Conservation (phyloP, 2,329 filamentous ascomycete species). For the Amauroascus niger region DNA sequence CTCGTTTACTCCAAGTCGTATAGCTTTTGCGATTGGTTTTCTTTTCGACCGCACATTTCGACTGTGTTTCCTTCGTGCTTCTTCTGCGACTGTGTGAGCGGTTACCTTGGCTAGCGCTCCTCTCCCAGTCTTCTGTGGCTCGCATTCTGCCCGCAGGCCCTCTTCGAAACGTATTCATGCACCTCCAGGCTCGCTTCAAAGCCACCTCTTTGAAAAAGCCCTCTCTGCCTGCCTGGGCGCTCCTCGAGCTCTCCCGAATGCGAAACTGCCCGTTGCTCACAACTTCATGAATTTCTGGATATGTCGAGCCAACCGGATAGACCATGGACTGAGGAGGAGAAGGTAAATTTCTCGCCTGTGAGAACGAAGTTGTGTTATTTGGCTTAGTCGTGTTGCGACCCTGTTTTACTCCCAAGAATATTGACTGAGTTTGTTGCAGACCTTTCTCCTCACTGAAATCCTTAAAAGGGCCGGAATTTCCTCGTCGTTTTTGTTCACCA, state of each 20-base stretch:
- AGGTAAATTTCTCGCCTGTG: slow-evolving; percentile 26
- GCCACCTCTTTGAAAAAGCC: not conserved
- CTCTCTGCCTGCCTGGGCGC: not conserved
- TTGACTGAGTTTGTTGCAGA: slow-evolving; percentile 22
- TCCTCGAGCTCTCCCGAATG: slow-evolving; percentile 5
- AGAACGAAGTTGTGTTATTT: not conserved
- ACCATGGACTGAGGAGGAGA: slow-evolving; percentile 40
- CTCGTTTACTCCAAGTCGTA: slow-evolving; percentile 13
- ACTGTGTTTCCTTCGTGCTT: not conserved
- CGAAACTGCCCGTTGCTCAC: slow-evolving; percentile 3
- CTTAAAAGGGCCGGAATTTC: slow-evolving; percentile 31
- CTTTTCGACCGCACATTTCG: not conserved
- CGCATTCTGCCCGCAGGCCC: not conserved
- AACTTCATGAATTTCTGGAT: slow-evolving; percentile 24
- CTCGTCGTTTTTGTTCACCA: slow-evolving; percentile 30
- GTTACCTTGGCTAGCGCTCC: not conserved
- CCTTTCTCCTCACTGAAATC: slow-evolving; percentile 35
- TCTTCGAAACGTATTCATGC: not conserved
- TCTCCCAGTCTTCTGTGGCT: not conserved
- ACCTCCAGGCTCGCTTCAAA: not conserved
- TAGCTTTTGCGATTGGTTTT: too few relatives aligned
- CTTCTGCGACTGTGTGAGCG: not conserved
- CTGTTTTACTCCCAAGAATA: not conserved
- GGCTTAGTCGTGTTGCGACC: not conserved
- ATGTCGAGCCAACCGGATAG: slow-evolving; percentile 38